A percentile compares a stretch with the other conserved stretches of the same genome.
These are phyloP conservation scores for Didymella lethalis DNA, from an alignment of 2,329 filamentous ascomycete genomes.

Conservation along the genomic window DNA sequence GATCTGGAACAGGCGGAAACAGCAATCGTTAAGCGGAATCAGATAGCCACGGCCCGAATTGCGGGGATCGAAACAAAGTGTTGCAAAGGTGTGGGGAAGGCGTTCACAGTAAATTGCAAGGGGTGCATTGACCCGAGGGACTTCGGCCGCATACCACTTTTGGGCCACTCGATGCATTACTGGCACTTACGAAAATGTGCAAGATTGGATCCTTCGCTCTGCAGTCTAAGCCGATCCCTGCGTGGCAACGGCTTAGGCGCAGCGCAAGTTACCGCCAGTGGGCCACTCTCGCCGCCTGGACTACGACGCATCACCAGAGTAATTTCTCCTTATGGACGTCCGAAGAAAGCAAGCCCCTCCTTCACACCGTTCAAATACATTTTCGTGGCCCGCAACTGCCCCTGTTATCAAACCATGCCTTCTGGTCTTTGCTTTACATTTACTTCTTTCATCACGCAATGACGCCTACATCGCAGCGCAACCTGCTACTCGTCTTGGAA, in stretches of 20 bases:
- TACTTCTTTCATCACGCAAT: constrained; percentile 44
- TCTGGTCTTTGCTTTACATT: constrained; percentile 40
- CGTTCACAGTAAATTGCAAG: constrained; percentile 24
- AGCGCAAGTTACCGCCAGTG: constrained; percentile 28
- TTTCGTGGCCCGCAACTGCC: constrained; percentile 39
- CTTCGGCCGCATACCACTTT: constrained; percentile 15
- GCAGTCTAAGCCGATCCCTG: constrained; percentile 47
- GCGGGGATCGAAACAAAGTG: constrained; percentile 19
- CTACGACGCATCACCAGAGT: constrained; percentile 27
- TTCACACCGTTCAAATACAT: constrained; percentile 41
- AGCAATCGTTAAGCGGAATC: neutral
- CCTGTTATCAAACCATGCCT: constrained; percentile 47
- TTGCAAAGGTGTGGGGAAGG: constrained; percentile 22
- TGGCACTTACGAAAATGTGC: constrained; percentile 1
- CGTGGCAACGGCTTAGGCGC: constrained; percentile 38
- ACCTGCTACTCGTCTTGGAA: constrained; percentile 9
- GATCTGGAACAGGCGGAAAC: neutral
- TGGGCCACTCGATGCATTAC: constrained; percentile 2
- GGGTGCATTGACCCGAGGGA: constrained; percentile 18
- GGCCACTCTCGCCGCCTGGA: constrained; percentile 11
- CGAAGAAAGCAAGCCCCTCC: constrained; percentile 41
- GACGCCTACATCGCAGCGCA: constrained; percentile 39
- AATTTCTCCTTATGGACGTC: constrained; percentile 48
- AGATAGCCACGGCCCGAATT: constrained; percentile 14
- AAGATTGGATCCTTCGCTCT: constrained; percentile 35